Evolutionary conservation across 257 asterid genomes (phyloP).

Genomic region (Penstemon barbatus): DNA sequence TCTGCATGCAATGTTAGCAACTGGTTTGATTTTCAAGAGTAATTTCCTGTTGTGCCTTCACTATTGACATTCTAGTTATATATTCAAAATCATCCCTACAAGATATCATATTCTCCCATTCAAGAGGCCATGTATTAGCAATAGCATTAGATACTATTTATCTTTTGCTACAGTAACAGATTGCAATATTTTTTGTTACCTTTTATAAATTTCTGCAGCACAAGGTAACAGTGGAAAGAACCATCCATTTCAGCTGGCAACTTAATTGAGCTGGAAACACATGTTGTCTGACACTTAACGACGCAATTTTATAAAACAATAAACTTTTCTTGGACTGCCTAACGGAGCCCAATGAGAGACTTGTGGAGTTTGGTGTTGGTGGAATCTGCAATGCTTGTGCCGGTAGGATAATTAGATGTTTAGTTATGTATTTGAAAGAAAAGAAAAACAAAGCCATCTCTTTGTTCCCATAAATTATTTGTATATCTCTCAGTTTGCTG

Average conservation of each 20-base stretch:
- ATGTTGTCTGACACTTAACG: conserved; percentile 39
- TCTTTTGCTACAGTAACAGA: neutral
- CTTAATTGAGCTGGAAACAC: conserved; percentile 42
- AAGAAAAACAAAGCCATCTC: neutral
- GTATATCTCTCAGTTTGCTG: too few species aligned
- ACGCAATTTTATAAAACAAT: conserved; percentile 24
- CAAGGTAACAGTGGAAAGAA: conserved; percentile 22
- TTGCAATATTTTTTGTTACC: conserved; percentile 10
- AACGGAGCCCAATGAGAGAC: conserved; percentile 86
- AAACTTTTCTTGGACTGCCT: conserved; percentile 52
- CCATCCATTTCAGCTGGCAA: conserved; percentile 27
- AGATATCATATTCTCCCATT: neutral
- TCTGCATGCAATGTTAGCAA: conserved; percentile 62
- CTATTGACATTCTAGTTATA: conserved; percentile 18
- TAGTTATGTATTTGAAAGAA: neutral
- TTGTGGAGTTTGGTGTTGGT: conserved; percentile 86
- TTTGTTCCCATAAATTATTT: neutral
- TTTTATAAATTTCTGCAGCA: conserved; percentile 31
- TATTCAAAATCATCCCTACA: neutral
- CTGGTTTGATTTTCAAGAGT: conserved; percentile 21
- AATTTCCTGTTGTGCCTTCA: conserved; percentile 10
- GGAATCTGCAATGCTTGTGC: conserved; percentile 89
- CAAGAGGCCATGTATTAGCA: neutral
- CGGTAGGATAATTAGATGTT: conserved; percentile 39
- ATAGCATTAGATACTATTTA: conserved; percentile 3